These are phyloP conservation scores for Triticum turgidum DNA, from an alignment of 176 grass and related monocot species.

Conservation along the genomic window DNA sequence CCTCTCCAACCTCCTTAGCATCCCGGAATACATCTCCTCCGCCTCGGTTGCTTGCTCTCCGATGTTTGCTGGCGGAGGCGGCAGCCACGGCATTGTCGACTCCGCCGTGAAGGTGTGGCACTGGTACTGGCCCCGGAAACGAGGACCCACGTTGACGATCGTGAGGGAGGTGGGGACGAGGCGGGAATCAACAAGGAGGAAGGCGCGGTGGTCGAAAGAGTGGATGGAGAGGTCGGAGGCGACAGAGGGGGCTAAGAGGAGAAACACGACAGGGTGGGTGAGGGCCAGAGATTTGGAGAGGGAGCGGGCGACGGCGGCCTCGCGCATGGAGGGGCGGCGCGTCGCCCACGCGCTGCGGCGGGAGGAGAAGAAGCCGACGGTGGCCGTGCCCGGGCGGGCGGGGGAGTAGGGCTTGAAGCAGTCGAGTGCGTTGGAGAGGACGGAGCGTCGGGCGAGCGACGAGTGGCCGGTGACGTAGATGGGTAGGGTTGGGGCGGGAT, in stretches of 20 bases:
- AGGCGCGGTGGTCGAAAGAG: slow-evolving; percentile 29
- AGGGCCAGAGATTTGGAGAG: slow-evolving; percentile 14
- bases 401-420: slow-evolving; percentile 8
- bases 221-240: background rate
- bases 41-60: too few relatives aligned
- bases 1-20: slow-evolving; percentile 40
- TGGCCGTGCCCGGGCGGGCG: background rate
- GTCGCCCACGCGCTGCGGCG: slow-evolving; percentile 21
- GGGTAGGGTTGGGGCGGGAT: slow-evolving; percentile 7
- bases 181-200: slow-evolving; percentile 33
- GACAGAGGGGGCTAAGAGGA: background rate
- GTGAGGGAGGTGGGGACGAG: slow-evolving; percentile 33
- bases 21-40: background rate
- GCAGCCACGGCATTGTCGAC: slow-evolving; percentile 26
- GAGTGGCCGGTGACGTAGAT: slow-evolving; percentile 29
- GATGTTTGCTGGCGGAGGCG: background rate
- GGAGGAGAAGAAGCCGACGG: slow-evolving; percentile 52
- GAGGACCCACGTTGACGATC: slow-evolving; percentile 36
- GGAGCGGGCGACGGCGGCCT: slow-evolving; percentile 42
- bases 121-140: slow-evolving; percentile 13
- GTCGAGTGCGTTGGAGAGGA: slow-evolving; percentile 38
- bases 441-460: slow-evolving; percentile 1
- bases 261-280: background rate
- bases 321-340: slow-evolving; percentile 49
- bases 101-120: slow-evolving; percentile 34